Evolutionary conservation across 352 stramenopile genomes (phyloP), one percentile per base, ranked within the genome.

Genomic region (Globisporangium splendens): DNA sequence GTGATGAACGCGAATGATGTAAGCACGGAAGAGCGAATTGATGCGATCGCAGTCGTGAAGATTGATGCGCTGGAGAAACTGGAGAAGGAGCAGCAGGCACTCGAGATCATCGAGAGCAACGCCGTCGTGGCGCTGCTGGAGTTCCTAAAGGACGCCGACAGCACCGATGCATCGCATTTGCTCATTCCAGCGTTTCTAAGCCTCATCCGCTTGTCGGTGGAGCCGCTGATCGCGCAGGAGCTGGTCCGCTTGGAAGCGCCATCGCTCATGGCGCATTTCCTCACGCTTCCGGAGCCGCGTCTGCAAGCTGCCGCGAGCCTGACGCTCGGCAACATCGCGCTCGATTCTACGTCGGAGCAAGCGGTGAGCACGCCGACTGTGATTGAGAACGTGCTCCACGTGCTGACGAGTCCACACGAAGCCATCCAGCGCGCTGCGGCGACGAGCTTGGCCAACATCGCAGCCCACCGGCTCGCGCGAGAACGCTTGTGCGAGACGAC

Each of bases 291-390:
- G 17, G 75, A 91, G 18, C 75, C 77, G 39, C 71, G 77, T 48
- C 73, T 91, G 11, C 77, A 88, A 57, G 74, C 74, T 2, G 82
- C 82, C 5, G 75, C 82, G 15, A 87, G 75, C 33, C 66, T 91
- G 33, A 71, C 59, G 48, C 67, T 91, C 21, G 82, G 82, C 54
- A 88, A 88, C 50, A 35, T 91, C 50, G 82, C 82, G 42, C 69
- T 89, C 8, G 77, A 83, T 5, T 54, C 69, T 0, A 61, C 61
- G 39, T 62, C 68, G 6, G 63, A 63, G 31, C 49, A 58, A 2
- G 56, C 61, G 8, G 52, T 89, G 21, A 69, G 71, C 41, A 75
- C 68, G 24, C 28, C 58, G 15, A 20, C 56, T 10, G 70, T 91
- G 20, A 63, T 88, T 3, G 61, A 69, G 2, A 72, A 69, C 24